phyloP scores from a whole-genome alignment of 805 yeast species.

The Saturnispora mendoncae region DNA sequence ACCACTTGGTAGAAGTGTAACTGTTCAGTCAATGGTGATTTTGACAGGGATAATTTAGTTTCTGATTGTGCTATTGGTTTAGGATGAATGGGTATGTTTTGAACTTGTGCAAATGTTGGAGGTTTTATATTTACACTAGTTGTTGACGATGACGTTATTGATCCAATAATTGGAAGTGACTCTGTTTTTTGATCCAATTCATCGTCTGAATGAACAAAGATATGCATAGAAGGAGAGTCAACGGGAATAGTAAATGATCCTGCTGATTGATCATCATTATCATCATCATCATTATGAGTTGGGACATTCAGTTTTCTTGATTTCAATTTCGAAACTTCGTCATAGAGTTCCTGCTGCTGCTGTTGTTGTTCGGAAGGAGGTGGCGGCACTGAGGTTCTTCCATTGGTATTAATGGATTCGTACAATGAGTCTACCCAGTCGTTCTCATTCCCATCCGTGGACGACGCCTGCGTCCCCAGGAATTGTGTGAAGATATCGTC shows the following conservation, averaged over 20 bases:
- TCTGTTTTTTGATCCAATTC: conserved; percentile 6
- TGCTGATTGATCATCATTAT: conserved; percentile 1
- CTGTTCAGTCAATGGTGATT: conserved; percentile 7
- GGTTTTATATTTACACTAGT: conserved; percentile 8
- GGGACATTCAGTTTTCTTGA: background rate
- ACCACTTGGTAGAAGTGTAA: conserved; percentile 12
- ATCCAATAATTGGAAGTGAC: background rate
- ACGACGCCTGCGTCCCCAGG: conserved; percentile 2
- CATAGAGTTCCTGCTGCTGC: conserved; percentile 2
- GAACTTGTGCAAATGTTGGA: conserved; percentile 11
- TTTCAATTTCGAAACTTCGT: conserved; percentile 6
- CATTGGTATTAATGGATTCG: conserved; percentile 2
- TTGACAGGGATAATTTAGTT: background rate
- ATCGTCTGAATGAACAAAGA: conserved; percentile 9
- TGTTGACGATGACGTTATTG: conserved; percentile 7
- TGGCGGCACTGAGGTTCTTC: background rate
- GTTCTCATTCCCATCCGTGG: background rate
- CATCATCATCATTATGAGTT: background rate
- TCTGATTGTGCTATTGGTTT: background rate
- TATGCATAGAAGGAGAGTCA: conserved; percentile 18
- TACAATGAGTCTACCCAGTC: conserved; percentile 11
- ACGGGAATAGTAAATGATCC: conserved; percentile 16
- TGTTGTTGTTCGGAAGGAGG: background rate
- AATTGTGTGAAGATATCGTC: conserved; percentile 14
- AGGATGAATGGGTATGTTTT: conserved; percentile 7